phyloP scores from a whole-genome alignment of 331 rosid genomes.

The Acacia concinna region DNA sequence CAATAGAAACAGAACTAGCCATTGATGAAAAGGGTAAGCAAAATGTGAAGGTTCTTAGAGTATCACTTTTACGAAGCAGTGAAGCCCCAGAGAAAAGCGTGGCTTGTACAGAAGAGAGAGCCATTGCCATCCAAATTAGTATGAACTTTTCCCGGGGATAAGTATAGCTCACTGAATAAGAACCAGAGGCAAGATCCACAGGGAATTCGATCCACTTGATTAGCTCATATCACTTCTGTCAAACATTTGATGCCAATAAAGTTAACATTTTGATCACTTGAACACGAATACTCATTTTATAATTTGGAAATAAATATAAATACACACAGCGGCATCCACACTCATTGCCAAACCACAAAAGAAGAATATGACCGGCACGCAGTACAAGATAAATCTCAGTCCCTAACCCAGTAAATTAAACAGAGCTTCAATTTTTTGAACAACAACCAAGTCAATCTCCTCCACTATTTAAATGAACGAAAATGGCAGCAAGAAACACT shows the following conservation, averaged over 20 bases:
- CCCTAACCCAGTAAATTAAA: not conserved
- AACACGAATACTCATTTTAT: not conserved
- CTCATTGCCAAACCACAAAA: not conserved
- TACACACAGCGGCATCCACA: not conserved
- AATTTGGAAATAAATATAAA: not conserved
- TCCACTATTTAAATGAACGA: not conserved
- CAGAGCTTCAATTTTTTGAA: not conserved
- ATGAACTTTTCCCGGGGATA: not conserved
- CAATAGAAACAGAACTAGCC: constrained; percentile 43
- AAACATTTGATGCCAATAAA: not conserved
- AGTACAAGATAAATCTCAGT: not conserved
- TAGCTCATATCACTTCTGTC: constrained; percentile 21
- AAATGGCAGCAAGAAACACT: not conserved
- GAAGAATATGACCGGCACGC: not conserved
- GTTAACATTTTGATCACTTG: constrained; percentile 2
- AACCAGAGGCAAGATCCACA: not conserved
- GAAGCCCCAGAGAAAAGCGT: constrained; percentile 50
- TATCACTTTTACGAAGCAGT: constrained; percentile 38
- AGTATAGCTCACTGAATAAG: not conserved
- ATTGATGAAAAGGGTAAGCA: constrained; percentile 58
- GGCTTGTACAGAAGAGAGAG: constrained; percentile 46
- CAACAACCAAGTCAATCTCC: not conserved
- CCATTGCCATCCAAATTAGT: constrained; percentile 34
- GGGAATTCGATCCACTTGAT: constrained; percentile 2
- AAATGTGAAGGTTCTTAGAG: constrained; percentile 42